Base-by-base conservation (phyloP, 345 rosid species). In the Aethionema arabicum region DNA sequence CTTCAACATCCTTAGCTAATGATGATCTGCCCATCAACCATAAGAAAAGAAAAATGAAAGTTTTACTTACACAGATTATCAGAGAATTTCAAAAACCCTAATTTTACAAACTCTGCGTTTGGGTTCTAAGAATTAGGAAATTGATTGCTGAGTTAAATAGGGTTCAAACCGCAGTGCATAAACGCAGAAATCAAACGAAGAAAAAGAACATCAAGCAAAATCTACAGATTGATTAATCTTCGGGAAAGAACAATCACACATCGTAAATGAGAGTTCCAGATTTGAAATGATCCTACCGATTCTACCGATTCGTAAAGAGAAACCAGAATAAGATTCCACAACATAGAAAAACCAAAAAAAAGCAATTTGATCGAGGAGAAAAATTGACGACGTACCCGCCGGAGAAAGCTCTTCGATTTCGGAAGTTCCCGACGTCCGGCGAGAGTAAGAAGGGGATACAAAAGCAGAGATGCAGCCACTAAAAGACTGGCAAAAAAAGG, bases 1-100 rank as follows among this genome's bases (percentile, higher is more conserved):
- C 83, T 87, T 92, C 84, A 92, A 69, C 98, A 92, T 91, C 70
- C 66, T 62, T 38, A 36, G 10, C 36, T 11, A 21, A 21, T 21
- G 27, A 21, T 21, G 27, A 21, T 52, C 40, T 13, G n/a, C 38
- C 11, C 29, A 67, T 56, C 49, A 16, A 38, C 35, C 16, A 39
- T 27, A 56, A 11, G 21, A 5, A 44, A 54, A 5, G 7, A 13
- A 32, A 32, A 3, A 6, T 31, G n/a, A 32, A 32, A 4, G 31
- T 2, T 4, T 52, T 32, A 12, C 11, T 52, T 27, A 8, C n/a
- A 43, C 16, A 46, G 36, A 21, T 48, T 31, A 51, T 32, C 39
- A 31, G 33, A 63, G 16, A 21, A 32, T 9, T 30, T 14, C 3
- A 8, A 4, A 35, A 35, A 5, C 38, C 38, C 38, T 39, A 31